Evolutionary conservation across 306 rosid species (phyloP), one percentile per base, ranked within the genome.

Genomic region (Corylus americana): DNA sequence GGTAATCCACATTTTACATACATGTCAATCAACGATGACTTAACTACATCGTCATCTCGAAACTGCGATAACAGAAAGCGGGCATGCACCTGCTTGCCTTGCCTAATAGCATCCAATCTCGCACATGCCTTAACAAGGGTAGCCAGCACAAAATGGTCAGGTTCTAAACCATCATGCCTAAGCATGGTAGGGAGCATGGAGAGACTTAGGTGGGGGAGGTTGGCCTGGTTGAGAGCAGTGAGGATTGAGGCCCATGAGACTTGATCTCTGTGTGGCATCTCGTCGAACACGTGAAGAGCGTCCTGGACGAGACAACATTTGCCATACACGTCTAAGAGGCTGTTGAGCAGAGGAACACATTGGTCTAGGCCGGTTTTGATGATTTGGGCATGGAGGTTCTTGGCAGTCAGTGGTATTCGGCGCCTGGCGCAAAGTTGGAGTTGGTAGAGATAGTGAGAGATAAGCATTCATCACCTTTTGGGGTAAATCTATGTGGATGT

Each of bases 81-180:
- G 16, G 85, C 94, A 69, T 94, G 98, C 6, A 89, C 86, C 66
- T 94, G 97, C 71, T 77, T 87, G 39, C 94, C 97, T 44, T 64
- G 91, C 66, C 85, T 82, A 80, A 80, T 4, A 54, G 63, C 71
- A 63, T 87, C 87, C 74, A 88, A 75, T 59, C 84, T 76, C 42
- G 97, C 71, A 70, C 96, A 89, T 51, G 97, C 91, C 77, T 91
- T 92, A 73, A 86, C 86, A 16, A 94, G 80, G 74, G 89, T 76
- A 42, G 98, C 86, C 78, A 91, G 88, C 57, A 94, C 97, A 77
- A 89, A 92, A 83, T 94, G 97, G 72, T 94, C 97, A 4, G 94
- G 98, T 10, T 57, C 85, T 73, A 89, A 67, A 4, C 84, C 72
- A 67, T 79, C 90, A 12, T 45, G 3, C 44, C 17, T n/a, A 17